These are phyloP conservation scores for Saraca asoca DNA, from an alignment of 331 rosid genomes.

Conservation along the genomic window DNA sequence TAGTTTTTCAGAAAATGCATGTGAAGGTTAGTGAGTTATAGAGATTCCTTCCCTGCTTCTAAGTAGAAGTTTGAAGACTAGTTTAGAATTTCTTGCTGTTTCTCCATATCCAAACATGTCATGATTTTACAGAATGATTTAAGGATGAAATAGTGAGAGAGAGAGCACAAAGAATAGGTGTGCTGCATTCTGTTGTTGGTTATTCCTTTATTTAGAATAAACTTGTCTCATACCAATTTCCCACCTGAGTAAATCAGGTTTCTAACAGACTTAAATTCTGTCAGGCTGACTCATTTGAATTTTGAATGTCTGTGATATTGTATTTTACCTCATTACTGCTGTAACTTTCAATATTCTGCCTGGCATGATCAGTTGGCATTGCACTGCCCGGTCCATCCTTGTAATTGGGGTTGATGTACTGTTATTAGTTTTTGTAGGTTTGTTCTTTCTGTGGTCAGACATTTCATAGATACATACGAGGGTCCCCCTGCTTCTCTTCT, in stretches of 20 bases:
- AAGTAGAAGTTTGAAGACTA: no score
- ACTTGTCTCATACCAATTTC: neutral
- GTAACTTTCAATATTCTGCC: neutral
- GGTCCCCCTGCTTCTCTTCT: slow-evolving; percentile 3
- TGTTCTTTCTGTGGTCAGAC: neutral
- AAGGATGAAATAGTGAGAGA: no score
- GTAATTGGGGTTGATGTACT: slow-evolving; percentile 8
- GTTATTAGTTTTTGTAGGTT: neutral
- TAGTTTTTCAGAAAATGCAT: slow-evolving; percentile 1
- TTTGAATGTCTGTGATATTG: neutral
- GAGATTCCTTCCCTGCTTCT: neutral
- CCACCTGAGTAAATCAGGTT: slow-evolving; percentile 1
- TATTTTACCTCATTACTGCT: slow-evolving; percentile 6
- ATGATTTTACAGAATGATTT: no score
- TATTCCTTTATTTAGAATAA: no score
- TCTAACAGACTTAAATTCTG: neutral
- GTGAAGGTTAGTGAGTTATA: slow-evolving; percentile 12
- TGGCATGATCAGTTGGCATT: slow-evolving; percentile 11
- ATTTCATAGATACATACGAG: neutral
- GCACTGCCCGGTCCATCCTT: neutral
- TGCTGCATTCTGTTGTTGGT: slow-evolving; percentile 7
- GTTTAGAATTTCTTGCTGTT: no score
- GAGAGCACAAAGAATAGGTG: no score
- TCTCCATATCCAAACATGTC: no score
- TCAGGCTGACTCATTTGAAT: slow-evolving; percentile 7